These are phyloP conservation scores for Oryza brachyantha DNA, from an alignment of 176 grass and related monocot species.

Conservation along the genomic window DNA sequence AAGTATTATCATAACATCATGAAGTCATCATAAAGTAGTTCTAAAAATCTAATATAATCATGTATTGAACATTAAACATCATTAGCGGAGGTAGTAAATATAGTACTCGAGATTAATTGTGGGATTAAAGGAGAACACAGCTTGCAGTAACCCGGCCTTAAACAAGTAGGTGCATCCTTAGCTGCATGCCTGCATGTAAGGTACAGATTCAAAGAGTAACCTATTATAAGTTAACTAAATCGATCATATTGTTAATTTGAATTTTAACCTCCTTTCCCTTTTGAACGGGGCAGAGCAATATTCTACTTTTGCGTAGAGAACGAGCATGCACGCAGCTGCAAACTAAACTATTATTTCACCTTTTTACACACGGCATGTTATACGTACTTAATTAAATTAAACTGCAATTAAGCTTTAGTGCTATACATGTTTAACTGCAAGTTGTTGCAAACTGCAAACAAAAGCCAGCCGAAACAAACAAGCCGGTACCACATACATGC, in stretches of 20 bases:
- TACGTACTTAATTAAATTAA: background rate
- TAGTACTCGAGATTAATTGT: background rate
- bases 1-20: no score
- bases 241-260: background rate
- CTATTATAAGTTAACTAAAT: slow-evolving; percentile 20
- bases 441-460: background rate
- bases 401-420: background rate
- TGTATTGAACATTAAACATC: no score
- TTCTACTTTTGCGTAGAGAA: background rate
- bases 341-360: no score
- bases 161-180: slow-evolving; percentile 4
- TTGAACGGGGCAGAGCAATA: background rate
- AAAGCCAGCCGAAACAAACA: background rate
- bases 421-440: background rate
- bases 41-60: no score
- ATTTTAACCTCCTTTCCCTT: slow-evolving; percentile 23
- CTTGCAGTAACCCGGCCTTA: slow-evolving; percentile 52
- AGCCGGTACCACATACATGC: background rate
- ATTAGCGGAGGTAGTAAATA: background rate
- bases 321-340: background rate
- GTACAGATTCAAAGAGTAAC: slow-evolving; percentile 32
- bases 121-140: slow-evolving; percentile 23
- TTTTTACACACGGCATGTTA: background rate
- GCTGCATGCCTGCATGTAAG: background rate
- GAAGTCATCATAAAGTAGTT: no score